phyloP scores from a whole-genome alignment of 2,329 filamentous ascomycete genomes.

The Pseudogymnoascus sp. region DNA sequence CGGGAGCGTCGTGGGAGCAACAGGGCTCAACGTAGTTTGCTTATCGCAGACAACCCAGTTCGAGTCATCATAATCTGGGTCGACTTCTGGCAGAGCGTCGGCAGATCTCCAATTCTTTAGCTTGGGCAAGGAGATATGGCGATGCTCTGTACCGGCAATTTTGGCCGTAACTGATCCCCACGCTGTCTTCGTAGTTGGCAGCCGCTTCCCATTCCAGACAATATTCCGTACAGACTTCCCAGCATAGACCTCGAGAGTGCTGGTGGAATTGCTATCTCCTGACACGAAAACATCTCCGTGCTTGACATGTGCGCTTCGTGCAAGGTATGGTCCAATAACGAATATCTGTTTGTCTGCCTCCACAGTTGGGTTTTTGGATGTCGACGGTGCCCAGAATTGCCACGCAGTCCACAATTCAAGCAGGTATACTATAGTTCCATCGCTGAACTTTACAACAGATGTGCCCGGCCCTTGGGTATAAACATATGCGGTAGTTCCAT shows the following conservation, averaged over 20 bases:
- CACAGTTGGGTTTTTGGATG: constrained; percentile 37
- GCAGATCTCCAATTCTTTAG: constrained; percentile 40
- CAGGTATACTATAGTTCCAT: constrained; percentile 42
- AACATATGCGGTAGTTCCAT: constrained; percentile 30
- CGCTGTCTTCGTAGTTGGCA: constrained; percentile 31
- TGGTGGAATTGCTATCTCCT: constrained; percentile 35
- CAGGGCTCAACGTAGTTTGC: constrained; percentile 36
- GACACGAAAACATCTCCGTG: constrained; percentile 30
- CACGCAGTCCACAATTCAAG: constrained; percentile 45
- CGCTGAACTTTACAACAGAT: constrained; percentile 40
- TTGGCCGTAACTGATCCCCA: constrained; percentile 38
- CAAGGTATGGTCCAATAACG: constrained; percentile 37
- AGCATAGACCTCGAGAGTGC: constrained; percentile 35
- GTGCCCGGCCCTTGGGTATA: constrained; percentile 40
- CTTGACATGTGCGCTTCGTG: constrained; percentile 33
- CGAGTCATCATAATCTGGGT: constrained; percentile 40
- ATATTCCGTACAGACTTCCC: constrained; percentile 35
- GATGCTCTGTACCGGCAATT: constrained; percentile 32
- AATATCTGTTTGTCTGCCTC: constrained; percentile 38
- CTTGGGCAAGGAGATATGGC: constrained; percentile 35
- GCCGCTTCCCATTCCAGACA: constrained; percentile 37
- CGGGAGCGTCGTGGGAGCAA: constrained; percentile 40
- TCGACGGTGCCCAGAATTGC: constrained; percentile 46
- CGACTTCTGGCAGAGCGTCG: constrained; percentile 41
- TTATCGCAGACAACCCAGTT: constrained; percentile 43